phyloP scores from a whole-genome alignment of 495 filamentous ascomycete species.

The Pseudoneurospora amorphoporcata region DNA sequence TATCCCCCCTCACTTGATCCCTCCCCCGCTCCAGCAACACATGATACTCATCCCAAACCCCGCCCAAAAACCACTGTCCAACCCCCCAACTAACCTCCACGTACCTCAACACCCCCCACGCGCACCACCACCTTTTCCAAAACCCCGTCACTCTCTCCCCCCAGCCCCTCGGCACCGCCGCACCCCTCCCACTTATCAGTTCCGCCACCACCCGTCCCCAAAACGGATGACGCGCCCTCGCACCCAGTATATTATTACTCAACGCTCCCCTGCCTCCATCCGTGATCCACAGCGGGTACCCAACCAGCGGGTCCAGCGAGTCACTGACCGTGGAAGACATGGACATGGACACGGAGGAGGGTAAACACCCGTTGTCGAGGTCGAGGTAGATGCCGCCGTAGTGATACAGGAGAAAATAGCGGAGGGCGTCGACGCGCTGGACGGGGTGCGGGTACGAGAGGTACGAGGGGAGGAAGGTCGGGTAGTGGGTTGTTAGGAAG shows the following conservation, averaged over 20 bases:
- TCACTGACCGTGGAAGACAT: neutral
- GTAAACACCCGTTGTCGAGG: conserved; percentile 58
- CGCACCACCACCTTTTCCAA: neutral
- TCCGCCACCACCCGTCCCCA: conserved; percentile 65
- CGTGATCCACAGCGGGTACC: conserved; percentile 75
- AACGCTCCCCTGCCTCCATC: conserved; percentile 74
- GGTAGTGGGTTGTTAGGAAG: conserved; percentile 67
- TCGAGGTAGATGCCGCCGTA: conserved; percentile 87
- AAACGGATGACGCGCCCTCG: conserved; percentile 72
- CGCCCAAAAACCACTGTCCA: conserved; percentile 73
- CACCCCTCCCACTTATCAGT: conserved; percentile 42
- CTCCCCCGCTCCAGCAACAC: conserved; percentile 5
- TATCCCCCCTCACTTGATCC: neutral
- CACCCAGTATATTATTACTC: conserved; percentile 81
- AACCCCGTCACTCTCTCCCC: neutral
- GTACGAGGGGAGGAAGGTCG: conserved; percentile 80
- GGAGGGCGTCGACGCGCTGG: conserved; percentile 77
- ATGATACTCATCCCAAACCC: conserved; percentile 72
- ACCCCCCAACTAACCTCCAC: conserved; percentile 85
- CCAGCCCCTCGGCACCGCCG: neutral
- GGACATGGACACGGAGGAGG: neutral
- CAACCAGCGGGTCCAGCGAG: conserved; percentile 46
- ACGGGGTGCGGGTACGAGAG: conserved; percentile 73
- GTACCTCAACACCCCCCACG: conserved; percentile 49
- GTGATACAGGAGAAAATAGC: conserved; percentile 77